Percentiles rank a stretch among this genome's conserved stretches.
phyloP scores from a whole-genome alignment of 2,329 filamentous ascomycete species.

The Sclerotinia nivalis region DNA sequence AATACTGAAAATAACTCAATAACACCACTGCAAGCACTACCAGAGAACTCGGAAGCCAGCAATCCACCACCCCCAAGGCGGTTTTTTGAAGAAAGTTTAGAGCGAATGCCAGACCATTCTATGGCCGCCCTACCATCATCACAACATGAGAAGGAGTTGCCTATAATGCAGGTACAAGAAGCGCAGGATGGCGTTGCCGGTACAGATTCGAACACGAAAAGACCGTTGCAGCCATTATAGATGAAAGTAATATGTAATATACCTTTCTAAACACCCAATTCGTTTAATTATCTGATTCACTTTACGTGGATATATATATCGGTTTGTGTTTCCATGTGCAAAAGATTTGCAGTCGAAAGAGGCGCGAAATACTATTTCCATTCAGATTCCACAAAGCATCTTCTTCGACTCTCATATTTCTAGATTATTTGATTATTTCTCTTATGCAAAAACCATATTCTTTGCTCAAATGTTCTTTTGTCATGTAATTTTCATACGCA shows the following conservation, averaged over 20 bases:
- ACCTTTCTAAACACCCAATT: background rate
- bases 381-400: too few species aligned
- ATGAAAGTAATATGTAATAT: conserved; percentile 3
- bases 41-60: background rate
- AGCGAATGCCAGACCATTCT: background rate
- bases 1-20: background rate
- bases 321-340: background rate
- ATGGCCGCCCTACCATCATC: background rate
- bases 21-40: background rate
- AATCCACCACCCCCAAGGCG: background rate
- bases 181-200: background rate
- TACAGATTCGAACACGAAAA: background rate
- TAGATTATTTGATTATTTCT: too few species aligned
- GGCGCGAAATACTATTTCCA: too few species aligned
- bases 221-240: background rate
- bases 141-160: background rate
- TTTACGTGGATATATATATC: too few species aligned
- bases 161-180: conserved; percentile 4
- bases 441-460: too few species aligned
- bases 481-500: too few species aligned
- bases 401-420: too few species aligned
- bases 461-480: too few species aligned
- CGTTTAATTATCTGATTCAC: background rate
- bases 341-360: background rate
- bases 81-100: background rate